Base-by-base conservation (phyloP, 352 stramenopile species). In the Pythium utonaiense region DNA sequence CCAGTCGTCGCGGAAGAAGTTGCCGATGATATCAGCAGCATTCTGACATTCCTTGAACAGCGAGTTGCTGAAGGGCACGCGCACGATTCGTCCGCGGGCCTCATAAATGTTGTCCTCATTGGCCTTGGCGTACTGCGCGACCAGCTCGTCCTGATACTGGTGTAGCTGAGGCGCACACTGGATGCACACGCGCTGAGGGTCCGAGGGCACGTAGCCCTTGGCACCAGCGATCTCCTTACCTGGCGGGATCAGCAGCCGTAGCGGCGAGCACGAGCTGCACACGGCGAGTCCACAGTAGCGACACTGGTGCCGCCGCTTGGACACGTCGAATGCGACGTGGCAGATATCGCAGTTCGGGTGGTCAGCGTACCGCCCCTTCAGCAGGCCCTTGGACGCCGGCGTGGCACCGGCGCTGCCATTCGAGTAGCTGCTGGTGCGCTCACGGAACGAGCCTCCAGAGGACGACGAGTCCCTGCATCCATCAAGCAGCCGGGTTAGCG, bases 1-100 rank as follows among this genome's bases (percentile, higher is more conserved):
- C 33, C 76, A 79, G 44, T 81, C 66, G 1, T 70, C 66, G 9
- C 78, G 69, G 67, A 92, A 92, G 52, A 92, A 92, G 59, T 90
- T 88, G 47, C 80, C 76, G 17, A 92, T 66, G 53, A 92, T 92
- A 45, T 89, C 78, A 0, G 74, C 75, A 13, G 80, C 80, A 8
- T 80, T 88, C 13, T 79, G 75, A 44, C 82, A 92, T 25, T 86
- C 82, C 25, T 84, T 92, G 80, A 42, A 92, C 41, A 90, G 52
- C 4, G 73, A 80, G 30, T 51, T 60, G 9, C 73, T 83, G 57
- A 81, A 90, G 13, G 80, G 80, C 21, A 82, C 56, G 40, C 86
- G 77, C 13, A 87, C 38, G 49, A 62, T n/a, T 34, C 75, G 64
- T 0, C 68, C 64, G 16, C 53, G 57, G 24, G 72, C 64, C 30